Evolutionary conservation across 2,329 filamentous ascomycete genomes (phyloP), one percentile per base, ranked within the genome.

Genomic region (Coniochaeta sp.): DNA sequence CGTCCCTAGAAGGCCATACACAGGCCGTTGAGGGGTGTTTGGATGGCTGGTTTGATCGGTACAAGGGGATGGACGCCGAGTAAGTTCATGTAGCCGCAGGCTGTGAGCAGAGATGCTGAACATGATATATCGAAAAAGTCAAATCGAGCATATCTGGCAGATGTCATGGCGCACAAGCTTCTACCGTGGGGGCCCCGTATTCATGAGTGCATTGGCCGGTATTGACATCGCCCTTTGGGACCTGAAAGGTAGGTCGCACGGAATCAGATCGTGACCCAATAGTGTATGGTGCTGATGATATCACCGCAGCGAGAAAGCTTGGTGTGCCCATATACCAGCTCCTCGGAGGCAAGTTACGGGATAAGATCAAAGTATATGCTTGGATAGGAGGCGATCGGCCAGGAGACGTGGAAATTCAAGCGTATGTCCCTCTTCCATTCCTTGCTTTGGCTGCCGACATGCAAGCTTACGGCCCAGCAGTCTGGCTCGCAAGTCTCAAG

Each of bases 91-190:
- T 17, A n/a, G 11, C 22, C 60, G 38, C 38, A 40, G n/a, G 11
- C 5, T 19, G 38, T 67, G 47, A 78, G 85, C 84, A 4, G 79
- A 83, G 64, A 84, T 68, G 85, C 86, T 58, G 83, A 88, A 9
- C 1, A 82, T 85, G 73, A 16, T 58, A 24, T 17, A n/a, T 4
- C 38, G 12, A 9, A 22, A 6, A 84, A 81, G 70, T 14, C 80
- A 88, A 60, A 89, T 89, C 63, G 86, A 89, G 68, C 84, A 89
- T 66, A 83, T 89, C 60, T 89, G 87, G 87, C 86, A 88, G 69
- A 79, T 79, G 67, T 78, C 80, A 54, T 89, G 83, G 80, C 78
- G 87, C 57, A 71, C 79, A 16, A 83, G 82, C 16, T 90, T 89
- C 73, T 89, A 89, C 71, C 79, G 87, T 50, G 86, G 87, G 14